A percentile compares a stretch with the other conserved stretches of the same genome.
Evolutionary conservation across 495 filamentous ascomycete genomes (phyloP).

Genomic region (Pseudomonodictys pantanalensis): DNA sequence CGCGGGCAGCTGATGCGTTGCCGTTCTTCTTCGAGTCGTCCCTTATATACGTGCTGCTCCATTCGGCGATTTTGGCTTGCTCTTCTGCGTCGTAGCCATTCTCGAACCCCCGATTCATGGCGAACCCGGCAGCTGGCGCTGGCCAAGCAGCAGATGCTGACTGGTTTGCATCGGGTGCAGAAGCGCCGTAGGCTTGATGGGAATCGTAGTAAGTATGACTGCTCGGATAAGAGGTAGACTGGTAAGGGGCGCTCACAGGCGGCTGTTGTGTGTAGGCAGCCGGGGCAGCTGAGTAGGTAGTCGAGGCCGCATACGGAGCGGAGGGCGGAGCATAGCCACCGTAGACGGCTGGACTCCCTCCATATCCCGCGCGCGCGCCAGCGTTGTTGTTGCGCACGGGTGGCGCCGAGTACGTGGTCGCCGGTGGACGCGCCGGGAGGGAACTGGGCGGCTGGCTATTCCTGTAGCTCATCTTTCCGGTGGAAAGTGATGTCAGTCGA

Average conservation of each 20-base stretch:
- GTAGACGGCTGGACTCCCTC: conserved; percentile 46
- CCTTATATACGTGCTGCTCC: conserved; percentile 86
- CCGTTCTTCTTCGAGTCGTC: conserved; percentile 45
- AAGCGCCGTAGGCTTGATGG: conserved; percentile 41
- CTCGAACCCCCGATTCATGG: neutral
- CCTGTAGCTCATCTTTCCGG: conserved; percentile 3
- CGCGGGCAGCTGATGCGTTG: conserved; percentile 35
- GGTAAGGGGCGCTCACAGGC: conserved; percentile 29
- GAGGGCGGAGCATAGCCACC: conserved; percentile 63
- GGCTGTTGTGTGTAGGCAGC: conserved; percentile 21
- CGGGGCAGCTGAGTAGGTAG: conserved; percentile 8
- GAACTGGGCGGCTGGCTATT: conserved; percentile 59
- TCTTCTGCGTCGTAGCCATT: conserved; percentile 70
- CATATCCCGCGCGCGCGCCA: conserved; percentile 13
- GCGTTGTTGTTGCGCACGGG: conserved; percentile 52
- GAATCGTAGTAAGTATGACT: conserved; percentile 30
- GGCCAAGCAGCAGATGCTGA: conserved; percentile 70
- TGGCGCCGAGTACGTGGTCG: conserved; percentile 54
- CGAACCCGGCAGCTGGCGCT: conserved; percentile 29
- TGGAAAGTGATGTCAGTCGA: neutral
- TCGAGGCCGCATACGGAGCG: too few species aligned
- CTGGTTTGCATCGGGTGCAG: conserved; percentile 73
- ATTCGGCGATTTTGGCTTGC: conserved; percentile 91
- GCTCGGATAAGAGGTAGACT: conserved; percentile 4
- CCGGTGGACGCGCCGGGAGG: conserved; percentile 81